Evolutionary conservation across 1,284 basidiomycete genomes (phyloP).

Genomic region (Apiotrichum siamense): DNA sequence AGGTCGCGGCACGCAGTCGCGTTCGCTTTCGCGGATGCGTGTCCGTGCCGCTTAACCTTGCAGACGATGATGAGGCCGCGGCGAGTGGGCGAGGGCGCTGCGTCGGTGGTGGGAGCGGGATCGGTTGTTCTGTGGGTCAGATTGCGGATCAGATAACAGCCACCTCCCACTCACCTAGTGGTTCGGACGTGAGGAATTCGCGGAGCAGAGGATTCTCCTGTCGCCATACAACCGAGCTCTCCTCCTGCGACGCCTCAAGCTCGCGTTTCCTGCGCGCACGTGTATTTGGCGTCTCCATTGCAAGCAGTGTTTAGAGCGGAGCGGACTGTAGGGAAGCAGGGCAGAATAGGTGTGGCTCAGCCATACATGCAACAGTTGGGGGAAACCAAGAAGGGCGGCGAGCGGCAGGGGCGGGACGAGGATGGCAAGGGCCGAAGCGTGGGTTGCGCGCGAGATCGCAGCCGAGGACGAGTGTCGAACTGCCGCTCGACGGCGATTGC

Average conservation of each 20-base stretch:
- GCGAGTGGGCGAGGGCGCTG: slow-evolving; percentile 8
- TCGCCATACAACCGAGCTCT: slow-evolving; percentile 10
- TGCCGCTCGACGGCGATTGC: too few relatives aligned
- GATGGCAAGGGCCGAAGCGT: too few relatives aligned
- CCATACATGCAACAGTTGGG: background rate
- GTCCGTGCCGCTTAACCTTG: too few relatives aligned
- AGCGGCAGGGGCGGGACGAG: too few relatives aligned
- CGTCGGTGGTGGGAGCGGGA: slow-evolving; percentile 11
- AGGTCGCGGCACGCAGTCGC: background rate
- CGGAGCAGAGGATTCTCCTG: slow-evolving; percentile 9
- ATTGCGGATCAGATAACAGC: background rate
- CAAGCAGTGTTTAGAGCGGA: background rate
- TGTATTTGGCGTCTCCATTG: slow-evolving; percentile 14
- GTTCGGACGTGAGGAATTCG: background rate
- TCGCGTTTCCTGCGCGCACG: slow-evolving; percentile 11
- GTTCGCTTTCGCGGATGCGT: background rate
- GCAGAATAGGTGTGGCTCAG: background rate
- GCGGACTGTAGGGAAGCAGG: background rate
- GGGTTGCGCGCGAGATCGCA: too few relatives aligned
- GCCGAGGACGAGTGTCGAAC: too few relatives aligned
- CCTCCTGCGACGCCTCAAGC: slow-evolving; percentile 1
- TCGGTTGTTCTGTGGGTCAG: slow-evolving; percentile 1
- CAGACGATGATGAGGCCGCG: background rate
- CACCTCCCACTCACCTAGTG: background rate
- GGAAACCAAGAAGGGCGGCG: too few relatives aligned